Evolutionary conservation across 257 asterid genomes (phyloP).

Genomic region (Solanum microdontum): DNA sequence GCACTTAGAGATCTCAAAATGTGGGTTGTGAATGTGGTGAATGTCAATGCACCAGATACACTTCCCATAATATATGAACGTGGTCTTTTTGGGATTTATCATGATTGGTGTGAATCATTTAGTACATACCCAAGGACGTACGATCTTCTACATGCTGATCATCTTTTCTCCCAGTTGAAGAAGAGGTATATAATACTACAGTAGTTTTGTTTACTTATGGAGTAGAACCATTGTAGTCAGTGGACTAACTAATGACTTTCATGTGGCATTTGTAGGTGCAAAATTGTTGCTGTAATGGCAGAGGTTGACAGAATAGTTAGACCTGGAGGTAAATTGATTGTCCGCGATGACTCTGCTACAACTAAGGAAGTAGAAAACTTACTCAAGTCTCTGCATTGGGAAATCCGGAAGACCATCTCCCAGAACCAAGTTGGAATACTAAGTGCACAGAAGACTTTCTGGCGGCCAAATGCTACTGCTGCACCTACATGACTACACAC

Average conservation of each 20-base stretch:
- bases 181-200: conserved; percentile 32
- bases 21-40: conserved; percentile 92
- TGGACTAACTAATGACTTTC: background rate
- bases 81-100: conserved; percentile 78
- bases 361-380: conserved; percentile 44
- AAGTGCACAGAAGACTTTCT: conserved; percentile 55
- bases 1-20: conserved; percentile 64
- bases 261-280: conserved; percentile 43
- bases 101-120: conserved; percentile 93
- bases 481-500: conserved; percentile 19
- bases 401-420: conserved; percentile 39
- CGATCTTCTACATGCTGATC: conserved; percentile 82
- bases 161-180: conserved; percentile 60
- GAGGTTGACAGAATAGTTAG: conserved; percentile 77
- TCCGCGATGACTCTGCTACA: conserved; percentile 49
- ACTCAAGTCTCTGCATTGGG: conserved; percentile 79
- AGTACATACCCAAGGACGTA: conserved; percentile 84
- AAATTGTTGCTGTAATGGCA: conserved; percentile 38
- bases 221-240: background rate
- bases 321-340: conserved; percentile 69
- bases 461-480: conserved; percentile 56
- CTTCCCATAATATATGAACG: conserved; percentile 79
- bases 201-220: background rate
- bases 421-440: conserved; percentile 52
- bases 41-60: conserved; percentile 65